Conservation (phyloP, 2,329 filamentous ascomycete species). For the Chaetomiaceae sp. region DNA sequence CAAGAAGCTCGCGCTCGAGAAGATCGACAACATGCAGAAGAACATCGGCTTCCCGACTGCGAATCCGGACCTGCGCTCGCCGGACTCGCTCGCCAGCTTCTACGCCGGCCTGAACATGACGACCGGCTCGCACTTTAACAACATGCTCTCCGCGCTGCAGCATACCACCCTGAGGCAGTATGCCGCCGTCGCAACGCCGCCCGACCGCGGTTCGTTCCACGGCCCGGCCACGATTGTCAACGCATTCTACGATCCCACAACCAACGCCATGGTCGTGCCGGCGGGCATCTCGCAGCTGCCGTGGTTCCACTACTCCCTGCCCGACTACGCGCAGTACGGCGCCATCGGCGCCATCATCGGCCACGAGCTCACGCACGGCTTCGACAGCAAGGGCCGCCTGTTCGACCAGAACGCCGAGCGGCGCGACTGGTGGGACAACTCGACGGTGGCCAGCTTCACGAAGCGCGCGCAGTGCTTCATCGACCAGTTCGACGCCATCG, state of each 20-base stretch:
- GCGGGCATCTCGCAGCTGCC: conserved; percentile 66
- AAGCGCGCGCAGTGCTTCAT: conserved; percentile 59
- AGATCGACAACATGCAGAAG: conserved; percentile 60
- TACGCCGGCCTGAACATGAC: conserved; percentile 37
- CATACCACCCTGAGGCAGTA: not conserved
- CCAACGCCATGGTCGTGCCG: conserved; percentile 65
- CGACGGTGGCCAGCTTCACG: conserved; percentile 52
- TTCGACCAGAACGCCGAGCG: conserved; percentile 60
- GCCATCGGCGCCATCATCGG: conserved; percentile 39
- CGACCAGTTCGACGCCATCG: conserved; percentile 59
- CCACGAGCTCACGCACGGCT: conserved; percentile 50
- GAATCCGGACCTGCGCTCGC: conserved; percentile 41
- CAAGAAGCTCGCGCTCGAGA: conserved; percentile 53
- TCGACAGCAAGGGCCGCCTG: conserved; percentile 59
- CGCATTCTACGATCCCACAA: conserved; percentile 57
- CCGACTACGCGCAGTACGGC: conserved; percentile 62
- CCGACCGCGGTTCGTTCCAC: conserved; percentile 35
- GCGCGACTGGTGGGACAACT: conserved; percentile 60
- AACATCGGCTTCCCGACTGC: conserved; percentile 53
- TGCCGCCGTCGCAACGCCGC: conserved; percentile 53
- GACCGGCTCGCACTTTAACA: conserved; percentile 48
- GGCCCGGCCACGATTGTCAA: conserved; percentile 32
- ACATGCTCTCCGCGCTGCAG: conserved; percentile 37
- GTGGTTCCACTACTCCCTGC: conserved; percentile 56
- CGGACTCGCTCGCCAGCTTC: conserved; percentile 46